Conservation (phyloP, 106 monocot species). For the Dendrobium catenatum region DNA sequence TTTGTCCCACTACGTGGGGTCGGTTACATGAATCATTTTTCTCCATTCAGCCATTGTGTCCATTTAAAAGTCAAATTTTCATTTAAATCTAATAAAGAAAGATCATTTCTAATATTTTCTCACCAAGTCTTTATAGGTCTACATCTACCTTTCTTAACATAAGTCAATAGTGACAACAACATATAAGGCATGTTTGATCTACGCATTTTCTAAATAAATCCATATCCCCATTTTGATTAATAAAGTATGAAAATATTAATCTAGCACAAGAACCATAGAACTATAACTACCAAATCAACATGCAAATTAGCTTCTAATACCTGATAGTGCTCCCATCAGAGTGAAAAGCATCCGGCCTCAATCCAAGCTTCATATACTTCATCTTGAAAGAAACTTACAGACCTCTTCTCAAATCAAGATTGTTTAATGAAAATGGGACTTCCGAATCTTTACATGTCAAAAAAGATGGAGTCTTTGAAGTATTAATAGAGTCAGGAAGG, state of each 20-base stretch:
- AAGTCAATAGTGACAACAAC: background rate
- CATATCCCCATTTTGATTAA: too few relatives aligned
- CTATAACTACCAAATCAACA: background rate
- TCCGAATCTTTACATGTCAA: background rate
- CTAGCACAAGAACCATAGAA: too few relatives aligned
- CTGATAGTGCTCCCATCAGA: conserved; percentile 64
- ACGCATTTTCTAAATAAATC: too few relatives aligned
- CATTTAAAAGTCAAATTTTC: too few relatives aligned
- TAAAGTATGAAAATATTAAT: too few relatives aligned
- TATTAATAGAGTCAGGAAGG: background rate
- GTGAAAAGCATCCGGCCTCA: conserved; percentile 77
- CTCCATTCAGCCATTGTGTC: too few relatives aligned
- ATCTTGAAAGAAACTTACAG: conserved; percentile 15
- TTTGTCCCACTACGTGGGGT: too few relatives aligned
- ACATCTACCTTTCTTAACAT: too few relatives aligned
- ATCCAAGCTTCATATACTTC: conserved; percentile 99
- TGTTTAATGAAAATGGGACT: background rate
- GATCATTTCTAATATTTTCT: too few relatives aligned
- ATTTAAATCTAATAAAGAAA: too few relatives aligned
- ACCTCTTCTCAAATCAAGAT: conserved; percentile 6
- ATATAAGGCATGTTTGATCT: background rate
- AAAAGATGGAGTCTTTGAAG: background rate
- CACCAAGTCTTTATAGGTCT: too few relatives aligned
- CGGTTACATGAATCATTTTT: too few relatives aligned
- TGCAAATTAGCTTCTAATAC: conserved; percentile 16